Evolutionary conservation across 2,329 filamentous ascomycete genomes (phyloP), one percentile per base, ranked within the genome.

Genomic region (Aspergillus sp.): DNA sequence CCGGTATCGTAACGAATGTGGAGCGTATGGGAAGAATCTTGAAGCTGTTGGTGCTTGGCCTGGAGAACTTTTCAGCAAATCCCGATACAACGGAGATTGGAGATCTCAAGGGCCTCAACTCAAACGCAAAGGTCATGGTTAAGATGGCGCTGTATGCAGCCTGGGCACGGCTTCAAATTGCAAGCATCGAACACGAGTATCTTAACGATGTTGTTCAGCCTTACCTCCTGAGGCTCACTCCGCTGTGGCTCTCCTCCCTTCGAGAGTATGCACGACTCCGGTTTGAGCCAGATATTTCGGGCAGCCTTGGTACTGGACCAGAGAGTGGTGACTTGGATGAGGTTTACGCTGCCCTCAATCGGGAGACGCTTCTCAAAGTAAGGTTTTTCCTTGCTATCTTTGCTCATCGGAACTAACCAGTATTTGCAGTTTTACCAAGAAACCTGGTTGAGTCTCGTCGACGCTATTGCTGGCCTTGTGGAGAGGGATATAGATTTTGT

Each of bases 21-120:
- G 96, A 99, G 65, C 87, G 95, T n/a, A 99, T 99, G 95, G 95
- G 95, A 20, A 89, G 95, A 56, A 99, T 99, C 53, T 83, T 99
- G 56, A 98, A 97, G 77, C 89, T 96, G 1, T 82, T 99, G 2
- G 90, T 97, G 5, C 88, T 89, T 44, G 93, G 93, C 0, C 82
- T 99, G 1, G 93, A 98, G 68, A 96, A 93, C 74, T 96, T 98
- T 69, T 91, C 91, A 2, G 80, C 77, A 46, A 90, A 96, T 61
- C 82, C 85, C 1, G 90, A 96, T 66, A 89, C 88, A 44, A 91
- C 90, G 0, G 86, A 91, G 20, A 98, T 99, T 70, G 95, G 95
- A 15, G 96, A 99, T 65, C 81, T 99, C 5, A 91, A 91, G 74
- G 91, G 91, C 0, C 84, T 99, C 17, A 97, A 93, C 70, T 92